phyloP scores from a whole-genome alignment of 2,329 filamentous ascomycete species.

The Apiospora hydei region DNA sequence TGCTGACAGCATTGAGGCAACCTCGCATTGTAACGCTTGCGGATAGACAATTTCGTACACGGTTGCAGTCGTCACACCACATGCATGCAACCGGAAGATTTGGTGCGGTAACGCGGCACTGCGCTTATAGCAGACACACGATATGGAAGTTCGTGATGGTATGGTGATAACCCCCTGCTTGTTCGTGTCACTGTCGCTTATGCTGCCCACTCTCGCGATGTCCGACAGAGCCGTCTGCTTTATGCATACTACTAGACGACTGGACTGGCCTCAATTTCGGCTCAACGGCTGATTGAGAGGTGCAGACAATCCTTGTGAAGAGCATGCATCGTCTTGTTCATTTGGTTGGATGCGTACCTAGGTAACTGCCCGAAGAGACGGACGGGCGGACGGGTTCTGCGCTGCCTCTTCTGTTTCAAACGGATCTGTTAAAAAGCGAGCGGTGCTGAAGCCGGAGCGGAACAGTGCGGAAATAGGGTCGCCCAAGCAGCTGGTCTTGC shows the following conservation, averaged over 20 bases:
- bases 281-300: background rate
- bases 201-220: background rate
- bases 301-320: background rate
- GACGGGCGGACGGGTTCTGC: background rate
- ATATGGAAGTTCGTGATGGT: background rate
- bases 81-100: background rate
- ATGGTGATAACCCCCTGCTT: background rate
- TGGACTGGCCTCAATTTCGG: background rate
- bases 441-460: background rate
- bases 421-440: background rate
- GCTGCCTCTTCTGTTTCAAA: background rate
- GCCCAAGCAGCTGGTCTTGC: background rate
- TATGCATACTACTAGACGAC: background rate
- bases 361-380: background rate
- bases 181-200: background rate
- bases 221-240: background rate
- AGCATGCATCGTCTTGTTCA: background rate
- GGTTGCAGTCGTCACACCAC: background rate
- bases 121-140: background rate
- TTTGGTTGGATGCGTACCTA: background rate
- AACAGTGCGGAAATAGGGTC: conserved; percentile 11
- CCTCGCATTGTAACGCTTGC: background rate
- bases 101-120: background rate
- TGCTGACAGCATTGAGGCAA: background rate
- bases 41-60: background rate